A percentile compares a stretch with the other conserved stretches of the same genome.
Evolutionary conservation across 2,329 filamentous ascomycete species (phyloP).

Genomic region (Pezicula carpinea): DNA sequence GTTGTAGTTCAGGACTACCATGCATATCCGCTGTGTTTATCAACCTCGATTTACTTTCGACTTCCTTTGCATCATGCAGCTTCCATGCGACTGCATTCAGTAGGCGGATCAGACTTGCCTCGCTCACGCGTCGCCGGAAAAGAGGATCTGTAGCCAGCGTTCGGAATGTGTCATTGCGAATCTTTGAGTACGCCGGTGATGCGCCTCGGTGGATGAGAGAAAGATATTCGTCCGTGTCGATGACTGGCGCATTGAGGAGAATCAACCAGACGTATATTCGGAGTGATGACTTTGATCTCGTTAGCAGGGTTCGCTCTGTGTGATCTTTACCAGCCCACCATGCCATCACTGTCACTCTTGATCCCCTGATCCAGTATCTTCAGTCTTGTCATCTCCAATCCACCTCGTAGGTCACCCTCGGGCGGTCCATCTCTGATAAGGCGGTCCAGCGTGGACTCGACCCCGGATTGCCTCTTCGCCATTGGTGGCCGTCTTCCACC

Average conservation of each 20-base stretch:
- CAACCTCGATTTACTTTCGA: slow-evolving; percentile 11
- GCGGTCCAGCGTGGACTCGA: slow-evolving; percentile 64
- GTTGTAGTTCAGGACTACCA: slow-evolving; percentile 24
- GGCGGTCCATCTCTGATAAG: slow-evolving; percentile 77
- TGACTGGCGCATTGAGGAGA: slow-evolving; percentile 79
- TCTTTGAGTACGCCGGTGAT: slow-evolving; percentile 93
- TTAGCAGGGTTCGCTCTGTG: slow-evolving; percentile 10
- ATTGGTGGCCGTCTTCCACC: slow-evolving; percentile 38
- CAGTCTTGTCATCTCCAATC: slow-evolving; percentile 66
- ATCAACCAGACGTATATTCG: slow-evolving; percentile 97
- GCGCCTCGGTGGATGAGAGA: slow-evolving; percentile 86
- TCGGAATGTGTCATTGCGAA: slow-evolving; percentile 96
- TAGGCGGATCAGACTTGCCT: slow-evolving; percentile 89
- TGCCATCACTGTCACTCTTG: slow-evolving; percentile 74
- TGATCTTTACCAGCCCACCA: slow-evolving; percentile 50
- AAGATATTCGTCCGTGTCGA: slow-evolving; percentile 85
- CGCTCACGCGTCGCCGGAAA: slow-evolving; percentile 90
- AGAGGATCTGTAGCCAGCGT: slow-evolving; percentile 96
- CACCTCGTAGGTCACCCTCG: slow-evolving; percentile 61
- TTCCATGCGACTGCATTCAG: slow-evolving; percentile 95
- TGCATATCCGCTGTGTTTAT: slow-evolving; percentile 20
- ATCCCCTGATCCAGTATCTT: slow-evolving; percentile 73
- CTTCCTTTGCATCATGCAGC: slow-evolving; percentile 70
- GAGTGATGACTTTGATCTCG: slow-evolving; percentile 65
- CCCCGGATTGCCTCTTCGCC: slow-evolving; percentile 42